Evolutionary conservation across 1,139 yeast genomes (phyloP).

Genomic region (Blastobotrys aristatus): DNA sequence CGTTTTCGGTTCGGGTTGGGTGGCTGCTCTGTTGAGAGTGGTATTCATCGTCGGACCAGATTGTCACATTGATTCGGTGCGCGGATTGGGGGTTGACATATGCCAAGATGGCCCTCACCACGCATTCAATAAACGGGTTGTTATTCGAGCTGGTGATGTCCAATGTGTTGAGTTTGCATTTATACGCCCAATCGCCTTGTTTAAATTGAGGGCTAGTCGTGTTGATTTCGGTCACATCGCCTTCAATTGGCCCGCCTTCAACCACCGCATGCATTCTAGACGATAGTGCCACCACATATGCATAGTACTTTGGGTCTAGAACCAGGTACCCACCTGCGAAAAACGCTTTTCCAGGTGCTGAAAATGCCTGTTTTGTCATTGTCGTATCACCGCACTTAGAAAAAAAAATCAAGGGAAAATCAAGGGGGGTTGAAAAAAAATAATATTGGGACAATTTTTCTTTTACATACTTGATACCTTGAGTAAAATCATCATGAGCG

Average conservation of each 20-base stretch:
- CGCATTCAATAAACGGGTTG: slow-evolving; percentile 76
- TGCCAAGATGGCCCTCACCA: slow-evolving; percentile 50
- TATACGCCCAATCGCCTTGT: slow-evolving; percentile 65
- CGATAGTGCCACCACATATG: slow-evolving; percentile 84
- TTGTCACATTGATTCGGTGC: slow-evolving; percentile 44
- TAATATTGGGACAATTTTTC: neutral
- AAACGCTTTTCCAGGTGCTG: slow-evolving; percentile 95
- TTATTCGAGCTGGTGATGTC: slow-evolving; percentile 15
- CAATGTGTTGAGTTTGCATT: slow-evolving; percentile 2
- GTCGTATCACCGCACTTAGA: neutral
- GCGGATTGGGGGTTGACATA: slow-evolving; percentile 41
- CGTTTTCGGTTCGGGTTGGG: neutral
- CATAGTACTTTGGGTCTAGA: slow-evolving; percentile 64
- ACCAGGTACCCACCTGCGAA: slow-evolving; percentile 94
- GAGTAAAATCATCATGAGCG: neutral
- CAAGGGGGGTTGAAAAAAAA: neutral
- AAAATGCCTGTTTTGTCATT: slow-evolving; percentile 39
- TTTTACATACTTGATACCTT: too few relatives aligned
- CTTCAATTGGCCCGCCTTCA: slow-evolving; percentile 14
- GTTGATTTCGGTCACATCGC: slow-evolving; percentile 33
- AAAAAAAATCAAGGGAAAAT: neutral
- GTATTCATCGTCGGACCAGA: slow-evolving; percentile 84
- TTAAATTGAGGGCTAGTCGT: slow-evolving; percentile 77
- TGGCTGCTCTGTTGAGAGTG: slow-evolving; percentile 67
- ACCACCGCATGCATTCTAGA: slow-evolving; percentile 84